Evolutionary conservation across 768 basidiomycete genomes (phyloP).

Genomic region (Leccinum subgranulosum): DNA sequence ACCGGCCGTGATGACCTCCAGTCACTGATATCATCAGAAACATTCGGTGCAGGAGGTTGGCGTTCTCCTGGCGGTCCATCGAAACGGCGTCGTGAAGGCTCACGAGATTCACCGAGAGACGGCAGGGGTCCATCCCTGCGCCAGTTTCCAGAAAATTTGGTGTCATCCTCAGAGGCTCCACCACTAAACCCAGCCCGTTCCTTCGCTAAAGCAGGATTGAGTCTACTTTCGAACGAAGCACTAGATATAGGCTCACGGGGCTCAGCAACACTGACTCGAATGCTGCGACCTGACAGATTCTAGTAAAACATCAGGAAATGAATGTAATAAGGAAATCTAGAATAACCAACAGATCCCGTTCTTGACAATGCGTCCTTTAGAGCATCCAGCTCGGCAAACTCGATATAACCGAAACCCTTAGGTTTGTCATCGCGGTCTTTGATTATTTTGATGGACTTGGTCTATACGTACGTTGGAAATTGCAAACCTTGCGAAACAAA

Average conservation of each 20-base stretch:
- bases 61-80: constrained; percentile 50
- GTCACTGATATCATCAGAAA: constrained; percentile 62
- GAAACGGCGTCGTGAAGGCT: constrained; percentile 62
- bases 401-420: constrained; percentile 97
- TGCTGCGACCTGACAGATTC: constrained; percentile 71
- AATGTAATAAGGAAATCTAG: background rate
- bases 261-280: constrained; percentile 94
- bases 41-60: constrained; percentile 42
- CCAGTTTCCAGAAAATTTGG: constrained; percentile 85
- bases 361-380: constrained; percentile 80
- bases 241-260: constrained; percentile 66
- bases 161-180: constrained; percentile 56
- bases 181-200: constrained; percentile 62
- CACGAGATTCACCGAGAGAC: constrained; percentile 57
- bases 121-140: constrained; percentile 85
- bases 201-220: constrained; percentile 54
- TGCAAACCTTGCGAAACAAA: background rate
- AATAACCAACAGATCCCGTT: constrained; percentile 58
- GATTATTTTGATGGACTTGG: constrained; percentile 89
- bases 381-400: constrained; percentile 84
- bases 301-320: constrained; percentile 26
- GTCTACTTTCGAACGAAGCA: constrained; percentile 1
- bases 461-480: constrained; percentile 36
- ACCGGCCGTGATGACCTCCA: constrained; percentile 63
- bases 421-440: constrained; percentile 91